These are phyloP conservation scores for Ocimum tenuiflorum DNA, from an alignment of 257 asterid genomes.

Conservation along the genomic window DNA sequence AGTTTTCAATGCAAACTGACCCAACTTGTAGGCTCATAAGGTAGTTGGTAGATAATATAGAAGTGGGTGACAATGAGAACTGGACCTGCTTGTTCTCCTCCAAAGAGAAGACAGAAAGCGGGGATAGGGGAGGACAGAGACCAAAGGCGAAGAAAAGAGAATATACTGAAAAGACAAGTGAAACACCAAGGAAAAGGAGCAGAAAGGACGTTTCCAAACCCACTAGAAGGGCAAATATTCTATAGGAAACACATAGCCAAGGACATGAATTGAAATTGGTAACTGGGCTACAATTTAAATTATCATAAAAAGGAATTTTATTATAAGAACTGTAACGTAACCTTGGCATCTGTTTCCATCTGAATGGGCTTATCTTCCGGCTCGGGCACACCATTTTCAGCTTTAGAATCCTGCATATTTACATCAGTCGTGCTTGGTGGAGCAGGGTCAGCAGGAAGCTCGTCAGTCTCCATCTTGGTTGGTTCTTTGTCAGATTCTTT, in stretches of 20 bases:
- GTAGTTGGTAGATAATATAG: no score
- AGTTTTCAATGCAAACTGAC: no score
- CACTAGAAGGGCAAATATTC: slow-evolving; percentile 16
- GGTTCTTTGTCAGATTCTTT: slow-evolving; percentile 56
- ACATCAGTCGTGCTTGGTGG: slow-evolving; percentile 45
- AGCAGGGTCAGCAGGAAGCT: slow-evolving; percentile 32
- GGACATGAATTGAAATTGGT: neutral
- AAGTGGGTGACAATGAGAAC: no score
- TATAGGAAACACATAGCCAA: neutral
- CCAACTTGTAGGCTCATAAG: no score
- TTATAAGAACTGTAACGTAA: slow-evolving; percentile 13
- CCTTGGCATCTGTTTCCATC: slow-evolving; percentile 89
- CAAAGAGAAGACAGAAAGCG: no score
- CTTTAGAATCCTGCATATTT: slow-evolving; percentile 60
- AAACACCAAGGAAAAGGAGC: no score
- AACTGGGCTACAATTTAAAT: no score
- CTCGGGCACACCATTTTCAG: slow-evolving; percentile 66
- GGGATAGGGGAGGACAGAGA: no score
- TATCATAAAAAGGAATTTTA: neutral
- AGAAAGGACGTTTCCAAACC: neutral
- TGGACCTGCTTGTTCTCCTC: no score
- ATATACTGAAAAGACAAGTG: neutral
- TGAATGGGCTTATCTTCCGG: slow-evolving; percentile 56
- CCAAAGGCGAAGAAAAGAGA: neutral
- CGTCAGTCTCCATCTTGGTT: slow-evolving; percentile 72